Conservation (phyloP, 495 filamentous ascomycete species). For the Penicillium odoratum region DNA sequence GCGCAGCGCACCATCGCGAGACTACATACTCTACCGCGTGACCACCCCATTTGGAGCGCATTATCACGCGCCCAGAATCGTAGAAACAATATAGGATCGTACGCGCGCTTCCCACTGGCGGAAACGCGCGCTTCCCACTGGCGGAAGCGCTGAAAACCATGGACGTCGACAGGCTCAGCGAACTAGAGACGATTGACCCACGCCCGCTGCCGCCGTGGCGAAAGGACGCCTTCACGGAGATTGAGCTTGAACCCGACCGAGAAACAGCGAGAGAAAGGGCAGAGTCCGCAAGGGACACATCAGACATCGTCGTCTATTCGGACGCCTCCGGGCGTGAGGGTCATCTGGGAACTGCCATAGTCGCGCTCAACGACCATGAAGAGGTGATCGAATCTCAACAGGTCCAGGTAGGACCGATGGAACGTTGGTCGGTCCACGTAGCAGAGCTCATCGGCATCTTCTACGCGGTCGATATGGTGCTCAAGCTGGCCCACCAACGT, state of each 20-base stretch:
- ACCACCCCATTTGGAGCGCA: conserved; percentile 14
- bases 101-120: conserved; percentile 17
- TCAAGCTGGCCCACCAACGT: too few species aligned
- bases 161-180: conserved; percentile 8
- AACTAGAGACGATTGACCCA: conserved; percentile 26
- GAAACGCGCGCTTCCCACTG: conserved; percentile 19
- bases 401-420: too few species aligned
- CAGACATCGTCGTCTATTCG: too few species aligned
- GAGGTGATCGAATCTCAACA: too few species aligned
- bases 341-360: too few species aligned
- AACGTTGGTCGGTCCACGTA: too few species aligned
- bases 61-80: conserved; percentile 14
- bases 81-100: conserved; percentile 9
- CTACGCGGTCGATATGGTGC: too few species aligned
- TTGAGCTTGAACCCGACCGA: conserved; percentile 20
- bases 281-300: background rate
- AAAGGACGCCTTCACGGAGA: conserved; percentile 21
- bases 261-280: conserved; percentile 22
- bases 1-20: conserved; percentile 11
- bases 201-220: conserved; percentile 23
- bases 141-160: conserved; percentile 19
- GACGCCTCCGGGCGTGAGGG: too few species aligned
- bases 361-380: too few species aligned
- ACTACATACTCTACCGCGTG: conserved; percentile 12
- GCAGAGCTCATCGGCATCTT: too few species aligned